phyloP scores from a whole-genome alignment of 441 rosid species.

The Syzygium malaccense region DNA sequence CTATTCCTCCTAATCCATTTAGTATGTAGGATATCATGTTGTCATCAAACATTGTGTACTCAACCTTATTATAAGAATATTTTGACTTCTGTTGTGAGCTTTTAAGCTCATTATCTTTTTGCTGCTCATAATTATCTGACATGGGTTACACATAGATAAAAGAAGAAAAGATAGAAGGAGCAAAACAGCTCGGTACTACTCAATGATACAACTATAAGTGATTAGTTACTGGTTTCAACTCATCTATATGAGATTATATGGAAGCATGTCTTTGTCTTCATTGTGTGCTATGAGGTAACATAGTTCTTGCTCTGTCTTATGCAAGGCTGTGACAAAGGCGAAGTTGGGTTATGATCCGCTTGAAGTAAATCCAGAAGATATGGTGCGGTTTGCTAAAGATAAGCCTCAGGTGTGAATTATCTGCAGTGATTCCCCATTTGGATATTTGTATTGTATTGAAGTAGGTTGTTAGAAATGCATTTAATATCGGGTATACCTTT shows the following conservation, averaged over 20 bases:
- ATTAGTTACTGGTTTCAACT: neutral
- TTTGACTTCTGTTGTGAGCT: neutral
- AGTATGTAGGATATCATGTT: neutral
- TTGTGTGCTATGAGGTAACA: neutral
- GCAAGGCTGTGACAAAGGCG: slow-evolving; percentile 94
- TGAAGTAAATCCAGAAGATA: slow-evolving; percentile 99
- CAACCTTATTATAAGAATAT: neutral
- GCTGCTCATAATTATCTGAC: neutral
- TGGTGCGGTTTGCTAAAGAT: slow-evolving; percentile 97
- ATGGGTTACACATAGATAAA: neutral
- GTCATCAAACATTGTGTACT: neutral
- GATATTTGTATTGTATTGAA: neutral
- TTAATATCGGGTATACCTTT: neutral
- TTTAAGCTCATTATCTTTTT: neutral
- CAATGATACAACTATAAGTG: neutral
- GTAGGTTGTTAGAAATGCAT: neutral
- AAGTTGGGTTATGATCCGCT: slow-evolving; percentile 97
- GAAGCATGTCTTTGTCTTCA: neutral
- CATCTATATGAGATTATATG: neutral
- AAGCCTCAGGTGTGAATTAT: slow-evolving; percentile 72
- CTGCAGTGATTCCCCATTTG: slow-evolving; percentile 9
- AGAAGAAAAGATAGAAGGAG: neutral
- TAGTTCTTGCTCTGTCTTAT: slow-evolving; percentile 15
- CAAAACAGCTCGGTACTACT: neutral
- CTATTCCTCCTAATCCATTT: neutral